phyloP scores from a whole-genome alignment of 1,284 basidiomycete species.

The Cryptococcus maquisensis region DNA sequence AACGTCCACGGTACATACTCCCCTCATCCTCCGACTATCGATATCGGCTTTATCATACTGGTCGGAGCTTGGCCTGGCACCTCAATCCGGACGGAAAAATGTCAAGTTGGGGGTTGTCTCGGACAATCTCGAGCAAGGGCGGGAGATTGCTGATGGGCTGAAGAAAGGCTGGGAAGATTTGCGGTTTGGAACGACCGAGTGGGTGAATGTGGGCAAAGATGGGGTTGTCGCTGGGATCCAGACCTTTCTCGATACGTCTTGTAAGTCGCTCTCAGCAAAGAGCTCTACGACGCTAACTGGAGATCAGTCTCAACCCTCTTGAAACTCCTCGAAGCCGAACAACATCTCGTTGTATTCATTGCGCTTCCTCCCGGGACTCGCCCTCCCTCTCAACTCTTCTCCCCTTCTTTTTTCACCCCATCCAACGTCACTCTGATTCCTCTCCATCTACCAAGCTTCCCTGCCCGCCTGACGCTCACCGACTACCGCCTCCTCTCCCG shows the following conservation, averaged over 20 bases:
- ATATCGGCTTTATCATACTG: conserved; percentile 37
- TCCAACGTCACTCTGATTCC: conserved; percentile 6
- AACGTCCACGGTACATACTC: conserved; percentile 20
- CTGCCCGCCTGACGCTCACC: not conserved
- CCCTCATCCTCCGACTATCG: conserved; percentile 27
- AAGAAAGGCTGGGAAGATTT: conserved; percentile 17
- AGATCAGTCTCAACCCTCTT: not conserved
- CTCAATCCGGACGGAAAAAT: conserved; percentile 38
- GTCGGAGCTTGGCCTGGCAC: conserved; percentile 38
- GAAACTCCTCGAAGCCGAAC: not conserved
- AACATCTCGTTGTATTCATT: conserved; percentile 12
- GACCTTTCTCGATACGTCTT: not conserved
- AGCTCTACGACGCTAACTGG: not conserved
- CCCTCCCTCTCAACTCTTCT: not conserved
- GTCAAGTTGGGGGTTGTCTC: conserved; percentile 21
- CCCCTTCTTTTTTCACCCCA: not conserved
- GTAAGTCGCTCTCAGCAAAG: not conserved
- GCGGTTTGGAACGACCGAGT: not conserved
- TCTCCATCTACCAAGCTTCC: conserved; percentile 9
- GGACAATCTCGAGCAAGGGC: conserved; percentile 1
- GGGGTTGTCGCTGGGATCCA: conserved; percentile 3
- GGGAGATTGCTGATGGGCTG: conserved; percentile 15
- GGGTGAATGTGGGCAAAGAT: not conserved
- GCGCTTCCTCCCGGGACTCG: not conserved
- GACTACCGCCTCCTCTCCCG: conserved; percentile 14